These are phyloP conservation scores for Achaetomiella virescens DNA, from an alignment of 495 filamentous ascomycete genomes.

Conservation along the genomic window DNA sequence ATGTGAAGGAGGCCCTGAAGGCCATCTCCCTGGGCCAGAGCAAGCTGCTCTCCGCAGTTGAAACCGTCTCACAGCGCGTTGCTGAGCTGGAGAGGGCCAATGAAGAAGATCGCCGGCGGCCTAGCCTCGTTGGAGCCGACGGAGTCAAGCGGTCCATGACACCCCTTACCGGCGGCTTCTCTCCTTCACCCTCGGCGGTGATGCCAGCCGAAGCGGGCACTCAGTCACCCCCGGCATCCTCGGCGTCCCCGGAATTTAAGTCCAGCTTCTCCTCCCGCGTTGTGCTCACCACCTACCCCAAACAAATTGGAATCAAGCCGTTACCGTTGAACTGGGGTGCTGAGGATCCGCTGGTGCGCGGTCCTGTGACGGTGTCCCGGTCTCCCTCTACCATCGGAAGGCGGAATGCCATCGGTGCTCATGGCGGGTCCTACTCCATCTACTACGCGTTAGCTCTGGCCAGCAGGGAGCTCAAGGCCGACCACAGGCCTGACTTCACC, in stretches of 20 bases:
- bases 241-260: slow-evolving; percentile 19
- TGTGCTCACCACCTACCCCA: slow-evolving; percentile 79
- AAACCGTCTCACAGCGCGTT: slow-evolving; percentile 56
- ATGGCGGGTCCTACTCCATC: slow-evolving; percentile 95
- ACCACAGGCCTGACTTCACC: slow-evolving; percentile 86
- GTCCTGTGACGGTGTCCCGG: slow-evolving; percentile 87
- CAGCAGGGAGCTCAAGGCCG: slow-evolving; percentile 73
- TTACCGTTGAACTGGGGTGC: slow-evolving; percentile 84
- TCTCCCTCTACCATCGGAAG: slow-evolving; percentile 67
- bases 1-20: slow-evolving; percentile 48
- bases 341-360: slow-evolving; percentile 63
- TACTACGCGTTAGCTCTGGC: slow-evolving; percentile 94
- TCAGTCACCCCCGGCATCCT: slow-evolving; percentile 14
- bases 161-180: slow-evolving; percentile 19
- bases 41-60: slow-evolving; percentile 55
- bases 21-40: slow-evolving; percentile 51
- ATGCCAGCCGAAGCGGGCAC: slow-evolving; percentile 30
- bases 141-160: slow-evolving; percentile 14
- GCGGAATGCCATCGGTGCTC: slow-evolving; percentile 78
- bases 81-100: slow-evolving; percentile 20
- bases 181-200: slow-evolving; percentile 21
- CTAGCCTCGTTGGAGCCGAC: background rate
- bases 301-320: slow-evolving; percentile 88
- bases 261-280: slow-evolving; percentile 30
- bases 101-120: background rate